Conservation (phyloP, 805 yeast genomes). For the Metschnikowia rubicola region DNA sequence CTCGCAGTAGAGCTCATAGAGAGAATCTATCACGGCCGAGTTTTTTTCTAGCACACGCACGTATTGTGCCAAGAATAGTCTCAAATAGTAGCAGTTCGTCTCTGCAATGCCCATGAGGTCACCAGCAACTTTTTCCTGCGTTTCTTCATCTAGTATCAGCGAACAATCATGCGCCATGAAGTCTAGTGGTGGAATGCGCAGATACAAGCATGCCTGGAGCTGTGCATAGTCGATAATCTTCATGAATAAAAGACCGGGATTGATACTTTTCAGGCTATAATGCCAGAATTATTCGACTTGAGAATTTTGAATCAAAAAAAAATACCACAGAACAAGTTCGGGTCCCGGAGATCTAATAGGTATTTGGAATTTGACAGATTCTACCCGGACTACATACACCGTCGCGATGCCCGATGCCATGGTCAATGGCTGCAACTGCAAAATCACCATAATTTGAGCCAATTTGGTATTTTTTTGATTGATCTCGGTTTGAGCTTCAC, state of each 20-base stretch:
- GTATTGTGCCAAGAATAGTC: slow-evolving; percentile 41
- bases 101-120: slow-evolving; percentile 21
- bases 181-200: slow-evolving; percentile 21
- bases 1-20: slow-evolving; percentile 41
- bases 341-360: too few relatives aligned
- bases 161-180: slow-evolving; percentile 12
- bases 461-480: too few relatives aligned
- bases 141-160: slow-evolving; percentile 11
- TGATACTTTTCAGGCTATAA: too few relatives aligned
- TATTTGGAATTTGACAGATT: too few relatives aligned
- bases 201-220: slow-evolving; percentile 15
- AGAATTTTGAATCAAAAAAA: too few relatives aligned
- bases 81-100: slow-evolving; percentile 52
- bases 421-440: too few relatives aligned
- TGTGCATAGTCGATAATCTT: slow-evolving; percentile 1
- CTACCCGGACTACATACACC: too few relatives aligned
- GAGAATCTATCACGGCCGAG: slow-evolving; percentile 34
- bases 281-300: background rate
- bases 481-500: too few relatives aligned
- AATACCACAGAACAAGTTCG: too few relatives aligned
- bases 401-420: too few relatives aligned
- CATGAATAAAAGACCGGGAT: background rate
- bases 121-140: slow-evolving; percentile 21
- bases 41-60: slow-evolving; percentile 33
- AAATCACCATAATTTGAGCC: too few relatives aligned